phyloP scores from a whole-genome alignment of 345 rosid species.

The Arabidopsis suecica region DNA sequence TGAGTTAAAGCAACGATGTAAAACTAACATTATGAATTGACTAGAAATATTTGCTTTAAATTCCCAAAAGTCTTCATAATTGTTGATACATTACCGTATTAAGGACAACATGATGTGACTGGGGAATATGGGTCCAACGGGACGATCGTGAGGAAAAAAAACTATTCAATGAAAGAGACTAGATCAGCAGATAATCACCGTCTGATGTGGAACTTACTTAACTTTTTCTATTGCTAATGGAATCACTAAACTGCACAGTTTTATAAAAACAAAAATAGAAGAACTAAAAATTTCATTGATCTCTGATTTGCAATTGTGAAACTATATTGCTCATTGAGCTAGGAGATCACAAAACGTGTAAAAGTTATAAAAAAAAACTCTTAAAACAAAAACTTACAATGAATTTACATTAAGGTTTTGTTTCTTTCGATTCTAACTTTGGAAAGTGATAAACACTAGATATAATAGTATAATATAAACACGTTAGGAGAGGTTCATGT shows the following conservation, averaged over 20 bases:
- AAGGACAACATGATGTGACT: constrained; percentile 38
- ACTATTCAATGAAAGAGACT: constrained; percentile 18
- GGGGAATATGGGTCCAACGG: constrained; percentile 35
- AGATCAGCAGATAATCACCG: constrained; percentile 3
- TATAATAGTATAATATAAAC: not conserved
- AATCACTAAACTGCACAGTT: not conserved
- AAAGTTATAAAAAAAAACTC: not conserved
- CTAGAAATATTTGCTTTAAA: constrained; percentile 24
- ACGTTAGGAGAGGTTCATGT: constrained; percentile 42
- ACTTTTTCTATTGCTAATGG: not conserved
- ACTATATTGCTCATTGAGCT: not conserved
- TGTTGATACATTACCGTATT: constrained; percentile 24
- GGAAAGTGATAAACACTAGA: not conserved
- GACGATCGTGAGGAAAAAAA: constrained; percentile 15
- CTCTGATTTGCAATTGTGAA: not conserved
- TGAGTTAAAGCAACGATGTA: constrained; percentile 7
- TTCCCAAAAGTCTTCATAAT: constrained; percentile 17
- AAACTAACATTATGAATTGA: constrained; percentile 16
- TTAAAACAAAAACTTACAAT: constrained; percentile 5
- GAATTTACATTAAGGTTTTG: not conserved
- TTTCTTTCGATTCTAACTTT: not conserved
- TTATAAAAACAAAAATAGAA: not conserved
- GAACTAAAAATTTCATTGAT: not conserved
- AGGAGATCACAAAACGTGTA: not conserved
- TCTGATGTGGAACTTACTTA: not conserved